Evolutionary conservation across 2,329 filamentous ascomycete species (phyloP), one percentile per base, ranked within the genome.

Genomic region (Aspergillus udagawae): DNA sequence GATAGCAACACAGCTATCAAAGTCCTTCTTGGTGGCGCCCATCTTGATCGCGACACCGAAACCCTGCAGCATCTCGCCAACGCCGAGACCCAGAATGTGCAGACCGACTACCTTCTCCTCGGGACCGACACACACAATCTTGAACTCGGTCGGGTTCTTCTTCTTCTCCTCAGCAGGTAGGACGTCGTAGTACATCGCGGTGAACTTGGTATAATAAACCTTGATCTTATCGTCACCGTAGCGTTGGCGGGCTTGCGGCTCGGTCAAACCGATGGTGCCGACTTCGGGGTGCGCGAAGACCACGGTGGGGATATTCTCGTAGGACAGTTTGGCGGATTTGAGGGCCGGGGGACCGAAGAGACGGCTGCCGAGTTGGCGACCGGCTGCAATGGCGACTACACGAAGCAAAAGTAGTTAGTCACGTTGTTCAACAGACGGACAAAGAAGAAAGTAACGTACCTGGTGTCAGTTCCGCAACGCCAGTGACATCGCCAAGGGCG

Each of bases 1-100:
- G 65, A 91, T 91, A 57, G 88, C 87, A 53, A 91, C 86, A 66
- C 86, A 88, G 69, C 79, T 86, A 69, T 91, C 88, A 73, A 91
- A 89, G 72, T 90, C 86, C 64, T 82, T 82, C 83, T 91, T 91
- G 54, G 85, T 90, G 35, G 88, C 88, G 48, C 88, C 88, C 88
- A 91, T 91, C 82, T 89, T 90, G 64, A 91, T 75, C 17, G 88
- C 88, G 23, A 91, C 87, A 51, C 86, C 88, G 70, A 92, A 90
- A 62, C 89, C 84, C 75, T 92, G 84, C 67, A 91, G 79, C 85
- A 91, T 88, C 81, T 92, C 83, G 64, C 79, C 70, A 57, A 79
- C 72, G 12, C 73, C 70, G 38, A 79, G 67, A 62, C 81, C 69
- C 62, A 83, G 63, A 54, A 82, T 78, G 63, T 82, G 80, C 59